Evolutionary conservation across 148 eudicot species (phyloP).

Genomic region (Dysphania ambrosioides): DNA sequence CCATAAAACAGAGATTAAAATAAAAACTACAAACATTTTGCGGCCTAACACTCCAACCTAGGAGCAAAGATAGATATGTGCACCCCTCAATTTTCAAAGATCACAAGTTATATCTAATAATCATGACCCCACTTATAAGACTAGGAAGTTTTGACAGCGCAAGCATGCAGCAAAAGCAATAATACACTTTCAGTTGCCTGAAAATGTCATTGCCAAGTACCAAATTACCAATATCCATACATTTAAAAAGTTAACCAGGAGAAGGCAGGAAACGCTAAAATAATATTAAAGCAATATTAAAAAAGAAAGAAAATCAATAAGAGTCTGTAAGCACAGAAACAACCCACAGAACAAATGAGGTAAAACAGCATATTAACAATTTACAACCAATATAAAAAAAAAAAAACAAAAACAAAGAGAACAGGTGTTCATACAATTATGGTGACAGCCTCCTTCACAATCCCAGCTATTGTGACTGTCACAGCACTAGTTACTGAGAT

Average conservation of each 20-base stretch:
- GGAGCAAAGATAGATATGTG: background rate
- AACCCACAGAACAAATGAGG: background rate
- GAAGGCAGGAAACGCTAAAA: background rate
- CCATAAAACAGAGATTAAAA: background rate
- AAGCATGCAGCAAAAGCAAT: background rate
- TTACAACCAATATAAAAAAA: constrained; percentile 1
- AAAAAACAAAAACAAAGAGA: no score
- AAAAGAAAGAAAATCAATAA: background rate
- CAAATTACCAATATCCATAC: background rate
- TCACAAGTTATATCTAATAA: background rate
- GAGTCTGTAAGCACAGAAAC: background rate
- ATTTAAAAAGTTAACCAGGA: background rate
- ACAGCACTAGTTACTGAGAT: constrained; percentile 96
- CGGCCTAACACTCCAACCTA: background rate
- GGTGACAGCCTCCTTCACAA: constrained; percentile 97
- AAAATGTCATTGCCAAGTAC: background rate
- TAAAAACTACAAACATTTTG: background rate
- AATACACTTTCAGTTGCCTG: background rate
- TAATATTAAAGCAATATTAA: background rate
- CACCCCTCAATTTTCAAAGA: background rate
- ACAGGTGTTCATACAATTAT: constrained; percentile 63
- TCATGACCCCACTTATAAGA: background rate
- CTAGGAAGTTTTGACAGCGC: background rate
- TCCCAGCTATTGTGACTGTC: constrained; percentile 93
- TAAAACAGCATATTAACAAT: background rate